Evolutionary conservation across 768 basidiomycete species (phyloP), one percentile per base, ranked within the genome.

Genomic region (Dioszegia crocea): DNA sequence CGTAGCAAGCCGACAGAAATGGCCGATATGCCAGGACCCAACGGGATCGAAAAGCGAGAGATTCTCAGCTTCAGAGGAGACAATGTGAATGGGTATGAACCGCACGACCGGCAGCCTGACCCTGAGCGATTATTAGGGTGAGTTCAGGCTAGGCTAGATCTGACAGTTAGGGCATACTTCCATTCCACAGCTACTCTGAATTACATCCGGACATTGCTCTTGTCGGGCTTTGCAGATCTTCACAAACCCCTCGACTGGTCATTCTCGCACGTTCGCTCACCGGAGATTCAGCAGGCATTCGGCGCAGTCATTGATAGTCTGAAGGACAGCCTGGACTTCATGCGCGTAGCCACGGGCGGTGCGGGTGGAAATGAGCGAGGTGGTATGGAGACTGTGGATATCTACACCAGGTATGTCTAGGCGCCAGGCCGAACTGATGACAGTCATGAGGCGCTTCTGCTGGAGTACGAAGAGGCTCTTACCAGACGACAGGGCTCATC

Each of bases 61-160:
- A 87, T 97, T 0, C 77, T 86, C 50, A 93, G 88, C 74, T 98
- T 97, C 70, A 91, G 94, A 65, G 96, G 96, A 14, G 94, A 99
- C 79, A 98, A 94, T 68, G 86, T 99, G 44, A 98, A 99, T 67
- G 91, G 92, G 84, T 86, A 75, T 60, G 83, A 76, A 40, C 61
- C 67, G 1, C 81, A 85, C 52, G 89, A 94, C 63, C 86, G 96
- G 40, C 86, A 81, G 0, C 92, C 96, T 1, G 88, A 98, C 73
- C 94, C 96, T 0, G 86, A 91, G 61, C 84, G 96, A 19, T 80
- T 99, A 9, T 80, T 98, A 11, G 87, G 84, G 91, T 87, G 65
- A 50, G 71, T 43, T 21, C 12, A n/a, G n/a, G 1, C 4, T 10
- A 21, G 43, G 47, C 19, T 27, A 17, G 6, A 53, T 48, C 56